A percentile compares a stretch with the other conserved stretches of the same genome.
Evolutionary conservation across 345 rosid species (phyloP).

Genomic region (Acer yangbiense): DNA sequence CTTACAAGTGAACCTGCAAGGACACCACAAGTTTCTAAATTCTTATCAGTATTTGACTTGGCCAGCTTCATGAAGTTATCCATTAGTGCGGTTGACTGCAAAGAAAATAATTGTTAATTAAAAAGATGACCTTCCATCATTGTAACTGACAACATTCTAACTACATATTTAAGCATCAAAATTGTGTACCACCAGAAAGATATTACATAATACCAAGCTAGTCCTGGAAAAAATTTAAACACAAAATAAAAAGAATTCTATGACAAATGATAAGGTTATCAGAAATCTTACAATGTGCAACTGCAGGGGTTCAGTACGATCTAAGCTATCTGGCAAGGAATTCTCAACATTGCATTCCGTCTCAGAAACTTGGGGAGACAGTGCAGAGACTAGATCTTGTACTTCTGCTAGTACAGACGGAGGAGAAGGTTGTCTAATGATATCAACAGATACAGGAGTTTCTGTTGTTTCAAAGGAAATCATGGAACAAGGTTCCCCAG

Average conservation of each 20-base stretch:
- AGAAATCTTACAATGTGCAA: constrained; percentile 82
- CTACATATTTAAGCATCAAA: constrained; percentile 1
- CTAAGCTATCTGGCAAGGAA: constrained; percentile 51
- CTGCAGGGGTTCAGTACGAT: constrained; percentile 74
- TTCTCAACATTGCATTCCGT: constrained; percentile 48
- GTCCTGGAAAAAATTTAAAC: neutral
- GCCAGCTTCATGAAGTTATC: constrained; percentile 95
- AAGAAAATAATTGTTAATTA: constrained; percentile 24
- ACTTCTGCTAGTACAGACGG: constrained; percentile 95
- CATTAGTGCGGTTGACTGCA: constrained; percentile 91
- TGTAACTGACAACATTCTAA: neutral
- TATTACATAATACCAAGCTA: neutral
- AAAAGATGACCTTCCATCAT: constrained; percentile 8
- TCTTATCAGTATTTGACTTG: constrained; percentile 74
- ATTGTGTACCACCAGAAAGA: neutral
- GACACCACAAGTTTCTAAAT: constrained; percentile 97
- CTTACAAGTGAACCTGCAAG: constrained; percentile 97
- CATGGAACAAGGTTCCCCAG: constrained; percentile 69
- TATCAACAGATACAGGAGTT: constrained; percentile 37
- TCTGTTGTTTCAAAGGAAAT: constrained; percentile 88
- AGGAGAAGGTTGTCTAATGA: constrained; percentile 92
- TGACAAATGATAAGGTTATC: neutral
- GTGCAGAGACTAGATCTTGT: constrained; percentile 66
- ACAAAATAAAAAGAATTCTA: neutral
- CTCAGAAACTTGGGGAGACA: constrained; percentile 51